Evolutionary conservation across 805 yeast genomes (phyloP).

Genomic region (Priceomyces carsonii): DNA sequence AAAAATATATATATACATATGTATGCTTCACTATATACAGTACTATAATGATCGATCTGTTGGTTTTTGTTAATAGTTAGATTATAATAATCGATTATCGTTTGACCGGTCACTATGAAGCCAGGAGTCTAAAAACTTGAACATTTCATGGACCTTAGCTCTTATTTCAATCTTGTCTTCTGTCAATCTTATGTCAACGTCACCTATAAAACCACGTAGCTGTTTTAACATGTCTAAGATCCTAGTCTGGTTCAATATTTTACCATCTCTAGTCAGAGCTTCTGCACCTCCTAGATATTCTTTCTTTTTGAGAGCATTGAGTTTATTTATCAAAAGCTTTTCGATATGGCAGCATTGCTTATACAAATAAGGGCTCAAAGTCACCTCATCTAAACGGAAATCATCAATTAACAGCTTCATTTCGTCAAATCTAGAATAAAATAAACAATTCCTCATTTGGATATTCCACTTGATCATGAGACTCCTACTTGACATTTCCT

Average conservation of each 20-base stretch:
- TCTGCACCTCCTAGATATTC: slow-evolving; percentile 1
- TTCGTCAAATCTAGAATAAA: slow-evolving; percentile 16
- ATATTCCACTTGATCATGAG: slow-evolving; percentile 26
- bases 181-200: slow-evolving; percentile 30
- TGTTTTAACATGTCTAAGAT: slow-evolving; percentile 8
- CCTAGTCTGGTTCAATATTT: background rate
- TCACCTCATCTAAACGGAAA: slow-evolving; percentile 32
- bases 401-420: slow-evolving; percentile 20
- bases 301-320: background rate
- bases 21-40: slow-evolving; percentile 2
- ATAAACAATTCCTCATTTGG: slow-evolving; percentile 23
- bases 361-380: slow-evolving; percentile 34
- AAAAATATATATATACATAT: slow-evolving; percentile 1
- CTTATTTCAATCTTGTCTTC: slow-evolving; percentile 31
- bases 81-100: slow-evolving; percentile 12
- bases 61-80: background rate
- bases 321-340: slow-evolving; percentile 17
- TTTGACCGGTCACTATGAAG: slow-evolving; percentile 7
- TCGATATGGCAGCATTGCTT: slow-evolving; percentile 34
- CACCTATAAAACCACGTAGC: slow-evolving; percentile 36
- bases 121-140: slow-evolving; percentile 29
- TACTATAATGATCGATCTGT: background rate
- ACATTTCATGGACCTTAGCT: slow-evolving; percentile 18
- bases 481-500: slow-evolving; percentile 27
- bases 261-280: background rate